These are phyloP conservation scores for Colletotrichum viniferum DNA, from an alignment of 2,329 filamentous ascomycete genomes.

Conservation along the genomic window DNA sequence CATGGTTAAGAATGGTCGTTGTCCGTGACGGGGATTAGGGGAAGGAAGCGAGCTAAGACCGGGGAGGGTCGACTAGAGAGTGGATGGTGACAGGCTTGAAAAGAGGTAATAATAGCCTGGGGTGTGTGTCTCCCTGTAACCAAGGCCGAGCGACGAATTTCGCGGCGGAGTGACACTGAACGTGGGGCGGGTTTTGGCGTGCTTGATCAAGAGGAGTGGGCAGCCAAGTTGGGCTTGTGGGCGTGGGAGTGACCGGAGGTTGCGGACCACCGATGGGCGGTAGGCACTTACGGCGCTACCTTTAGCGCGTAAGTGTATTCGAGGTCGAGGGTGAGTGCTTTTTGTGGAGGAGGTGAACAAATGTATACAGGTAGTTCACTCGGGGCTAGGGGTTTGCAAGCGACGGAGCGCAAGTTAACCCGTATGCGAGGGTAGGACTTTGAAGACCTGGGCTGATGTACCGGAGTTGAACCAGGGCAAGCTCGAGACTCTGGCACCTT, in stretches of 20 bases:
- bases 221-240: background rate
- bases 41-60: background rate
- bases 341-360: background rate
- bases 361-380: background rate
- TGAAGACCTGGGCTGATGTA: background rate
- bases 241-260: background rate
- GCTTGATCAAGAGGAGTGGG: background rate
- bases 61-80: background rate
- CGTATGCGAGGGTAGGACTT: background rate
- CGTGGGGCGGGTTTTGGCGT: background rate
- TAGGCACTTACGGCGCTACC: background rate
- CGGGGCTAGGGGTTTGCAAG: background rate
- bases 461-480: background rate
- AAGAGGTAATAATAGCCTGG: background rate
- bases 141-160: background rate
- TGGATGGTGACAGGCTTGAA: background rate
- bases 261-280: background rate
- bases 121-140: background rate
- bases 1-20: slow-evolving; percentile 19
- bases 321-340: background rate
- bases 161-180: background rate
- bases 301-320: background rate
- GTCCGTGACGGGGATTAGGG: slow-evolving; percentile 6
- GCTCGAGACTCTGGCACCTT: background rate
- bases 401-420: background rate